These are phyloP conservation scores for Globisporangium apiculatum DNA, from an alignment of 352 stramenopile species.

Conservation along the genomic window DNA sequence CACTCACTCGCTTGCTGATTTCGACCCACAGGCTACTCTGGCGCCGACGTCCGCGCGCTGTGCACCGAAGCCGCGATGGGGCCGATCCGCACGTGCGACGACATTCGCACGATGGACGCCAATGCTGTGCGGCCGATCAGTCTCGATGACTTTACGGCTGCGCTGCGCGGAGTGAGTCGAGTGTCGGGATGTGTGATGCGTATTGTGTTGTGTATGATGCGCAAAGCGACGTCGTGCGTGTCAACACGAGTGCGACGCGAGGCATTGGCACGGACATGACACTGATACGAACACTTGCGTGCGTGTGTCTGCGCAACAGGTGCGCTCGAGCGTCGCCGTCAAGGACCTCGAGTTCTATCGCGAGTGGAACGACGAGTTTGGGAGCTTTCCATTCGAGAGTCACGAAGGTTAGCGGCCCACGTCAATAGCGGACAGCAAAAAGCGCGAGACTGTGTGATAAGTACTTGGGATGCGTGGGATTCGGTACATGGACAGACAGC, in stretches of 20 bases:
- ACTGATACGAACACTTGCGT: neutral
- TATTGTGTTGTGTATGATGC: neutral
- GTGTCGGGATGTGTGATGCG: too few relatives aligned
- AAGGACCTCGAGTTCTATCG: slow-evolving; percentile 93
- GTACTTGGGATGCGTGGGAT: neutral
- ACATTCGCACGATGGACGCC: slow-evolving; percentile 87
- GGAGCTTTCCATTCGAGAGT: slow-evolving; percentile 79
- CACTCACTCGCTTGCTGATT: too few relatives aligned
- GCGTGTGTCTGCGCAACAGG: slow-evolving; percentile 23
- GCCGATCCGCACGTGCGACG: slow-evolving; percentile 81
- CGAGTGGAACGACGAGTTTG: slow-evolving; percentile 92
- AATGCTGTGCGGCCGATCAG: slow-evolving; percentile 92
- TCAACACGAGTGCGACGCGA: neutral
- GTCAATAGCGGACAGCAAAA: neutral
- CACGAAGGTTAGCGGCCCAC: slow-evolving; percentile 30
- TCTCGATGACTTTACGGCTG: slow-evolving; percentile 93
- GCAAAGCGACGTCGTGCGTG: neutral
- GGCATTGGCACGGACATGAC: neutral
- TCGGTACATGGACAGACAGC: slow-evolving; percentile 6
- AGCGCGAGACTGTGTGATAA: too few relatives aligned
- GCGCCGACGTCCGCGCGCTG: slow-evolving; percentile 95
- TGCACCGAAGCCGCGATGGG: slow-evolving; percentile 98
- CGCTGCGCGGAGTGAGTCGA: slow-evolving; percentile 70
- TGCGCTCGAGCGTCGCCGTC: slow-evolving; percentile 92
- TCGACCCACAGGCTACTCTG: slow-evolving; percentile 87